Evolutionary conservation across 768 basidiomycete genomes (phyloP).

Genomic region (Panaeolus cyanescens): DNA sequence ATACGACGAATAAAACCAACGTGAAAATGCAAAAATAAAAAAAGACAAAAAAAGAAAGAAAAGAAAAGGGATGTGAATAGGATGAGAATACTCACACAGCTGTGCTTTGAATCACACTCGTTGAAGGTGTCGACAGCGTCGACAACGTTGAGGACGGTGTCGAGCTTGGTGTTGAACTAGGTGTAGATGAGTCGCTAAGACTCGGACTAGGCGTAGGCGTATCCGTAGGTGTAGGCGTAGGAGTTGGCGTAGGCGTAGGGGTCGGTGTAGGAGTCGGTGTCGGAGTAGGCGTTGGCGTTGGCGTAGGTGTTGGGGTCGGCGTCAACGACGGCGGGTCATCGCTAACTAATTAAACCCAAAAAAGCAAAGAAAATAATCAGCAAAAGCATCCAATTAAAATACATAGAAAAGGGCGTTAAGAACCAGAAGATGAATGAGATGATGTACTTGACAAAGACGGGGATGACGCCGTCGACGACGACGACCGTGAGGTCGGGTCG

Average conservation of each 20-base stretch:
- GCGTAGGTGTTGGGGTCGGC: background rate
- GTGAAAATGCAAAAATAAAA: background rate
- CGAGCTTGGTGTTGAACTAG: background rate
- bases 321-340: background rate
- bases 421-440: background rate
- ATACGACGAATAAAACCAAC: no score
- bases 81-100: conserved; percentile 14
- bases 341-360: background rate
- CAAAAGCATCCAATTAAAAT: background rate
- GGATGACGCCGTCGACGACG: background rate
- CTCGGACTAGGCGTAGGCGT: background rate
- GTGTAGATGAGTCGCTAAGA: background rate
- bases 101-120: conserved; percentile 13
- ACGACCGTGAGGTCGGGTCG: background rate
- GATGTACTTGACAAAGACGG: background rate
- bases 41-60: background rate
- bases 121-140: conserved; percentile 15
- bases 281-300: background rate
- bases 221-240: background rate
- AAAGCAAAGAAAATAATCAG: background rate
- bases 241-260: background rate
- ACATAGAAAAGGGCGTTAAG: background rate
- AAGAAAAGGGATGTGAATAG: background rate
- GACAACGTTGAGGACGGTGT: conserved; percentile 9
- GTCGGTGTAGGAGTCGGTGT: background rate